These are phyloP conservation scores for Anisodus tanguticus DNA, from an alignment of 257 asterid species.

Conservation along the genomic window DNA sequence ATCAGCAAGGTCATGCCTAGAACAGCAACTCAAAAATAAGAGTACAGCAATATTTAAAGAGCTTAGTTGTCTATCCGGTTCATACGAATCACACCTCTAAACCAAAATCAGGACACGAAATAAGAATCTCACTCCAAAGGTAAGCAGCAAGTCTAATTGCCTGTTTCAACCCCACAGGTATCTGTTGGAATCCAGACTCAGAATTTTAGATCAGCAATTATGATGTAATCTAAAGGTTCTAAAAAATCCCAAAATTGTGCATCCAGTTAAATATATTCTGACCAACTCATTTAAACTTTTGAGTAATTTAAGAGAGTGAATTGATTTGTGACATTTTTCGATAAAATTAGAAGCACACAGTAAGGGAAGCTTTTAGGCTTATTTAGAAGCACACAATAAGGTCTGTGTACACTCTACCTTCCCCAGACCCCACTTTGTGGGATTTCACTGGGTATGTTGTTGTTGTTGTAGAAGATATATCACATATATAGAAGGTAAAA, in stretches of 20 bases:
- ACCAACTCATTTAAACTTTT: no score
- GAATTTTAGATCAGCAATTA: neutral
- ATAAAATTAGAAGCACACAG: neutral
- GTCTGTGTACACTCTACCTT: no score
- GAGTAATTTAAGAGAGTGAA: neutral
- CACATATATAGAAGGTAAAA: neutral
- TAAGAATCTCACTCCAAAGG: constrained; percentile 3
- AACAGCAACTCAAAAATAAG: no score
- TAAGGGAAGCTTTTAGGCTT: constrained; percentile 1
- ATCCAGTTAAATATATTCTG: no score
- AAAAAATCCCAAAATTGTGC: no score
- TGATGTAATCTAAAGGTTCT: no score
- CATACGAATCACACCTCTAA: neutral
- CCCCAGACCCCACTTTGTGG: no score
- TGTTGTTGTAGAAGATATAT: neutral
- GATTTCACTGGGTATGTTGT: no score
- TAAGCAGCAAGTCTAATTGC: neutral
- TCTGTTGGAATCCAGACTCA: neutral
- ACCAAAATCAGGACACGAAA: neutral
- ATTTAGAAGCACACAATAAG: neutral
- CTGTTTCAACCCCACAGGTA: neutral
- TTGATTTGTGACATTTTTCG: neutral
- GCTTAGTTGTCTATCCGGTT: constrained; percentile 14
- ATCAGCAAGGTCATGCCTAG: neutral
- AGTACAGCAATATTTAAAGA: no score